Evolutionary conservation across 2,329 filamentous ascomycete genomes (phyloP).

Genomic region (Endothia cerciana): DNA sequence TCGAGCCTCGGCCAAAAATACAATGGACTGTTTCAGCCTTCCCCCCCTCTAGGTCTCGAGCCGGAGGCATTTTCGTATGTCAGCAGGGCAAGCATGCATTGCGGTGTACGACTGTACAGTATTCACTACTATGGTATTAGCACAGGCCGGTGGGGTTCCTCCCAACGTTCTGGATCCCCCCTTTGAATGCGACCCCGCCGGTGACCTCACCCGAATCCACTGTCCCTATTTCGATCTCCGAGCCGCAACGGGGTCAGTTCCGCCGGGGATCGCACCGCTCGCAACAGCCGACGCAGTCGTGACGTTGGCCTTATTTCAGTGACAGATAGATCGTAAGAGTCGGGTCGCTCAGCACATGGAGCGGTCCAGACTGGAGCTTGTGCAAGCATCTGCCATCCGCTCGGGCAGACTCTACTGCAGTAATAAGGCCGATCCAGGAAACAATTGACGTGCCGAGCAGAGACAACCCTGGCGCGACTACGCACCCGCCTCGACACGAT

Average conservation of each 20-base stretch:
- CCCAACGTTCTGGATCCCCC: constrained; percentile 4
- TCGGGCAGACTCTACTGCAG: too few relatives aligned
- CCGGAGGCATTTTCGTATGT: too few relatives aligned
- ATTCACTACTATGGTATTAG: too few relatives aligned
- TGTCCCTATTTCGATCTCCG: constrained; percentile 12
- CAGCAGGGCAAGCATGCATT: too few relatives aligned
- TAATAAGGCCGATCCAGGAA: too few relatives aligned
- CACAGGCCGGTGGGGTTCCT: too few relatives aligned
- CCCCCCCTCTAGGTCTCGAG: neutral
- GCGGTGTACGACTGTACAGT: too few relatives aligned
- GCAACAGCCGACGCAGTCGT: constrained; percentile 4
- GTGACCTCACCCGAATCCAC: constrained; percentile 10
- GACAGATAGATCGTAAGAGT: neutral
- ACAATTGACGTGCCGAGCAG: too few relatives aligned
- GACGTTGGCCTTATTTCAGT: constrained; percentile 12
- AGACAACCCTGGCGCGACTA: too few relatives aligned
- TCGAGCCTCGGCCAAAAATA: neutral
- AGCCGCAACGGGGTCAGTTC: neutral
- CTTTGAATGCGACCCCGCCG: constrained; percentile 1
- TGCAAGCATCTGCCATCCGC: neutral
- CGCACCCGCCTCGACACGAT: too few relatives aligned
- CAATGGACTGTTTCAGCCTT: neutral
- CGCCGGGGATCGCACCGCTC: neutral
- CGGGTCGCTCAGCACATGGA: neutral
- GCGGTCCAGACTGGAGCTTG: neutral